These are phyloP conservation scores for Prunus salicina DNA, from an alignment of 306 rosid genomes.

Conservation along the genomic window DNA sequence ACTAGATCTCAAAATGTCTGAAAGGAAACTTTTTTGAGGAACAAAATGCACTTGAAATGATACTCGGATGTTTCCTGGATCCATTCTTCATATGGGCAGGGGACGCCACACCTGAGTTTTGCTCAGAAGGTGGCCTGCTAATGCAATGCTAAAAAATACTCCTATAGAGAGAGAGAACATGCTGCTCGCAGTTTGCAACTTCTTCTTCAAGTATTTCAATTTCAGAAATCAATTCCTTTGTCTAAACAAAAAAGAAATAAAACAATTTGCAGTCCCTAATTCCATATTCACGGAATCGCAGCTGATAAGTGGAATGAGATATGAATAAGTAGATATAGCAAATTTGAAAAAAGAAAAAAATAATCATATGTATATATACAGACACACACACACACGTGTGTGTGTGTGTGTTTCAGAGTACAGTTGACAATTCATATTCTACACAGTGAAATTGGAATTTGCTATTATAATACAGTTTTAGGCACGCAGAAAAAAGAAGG, in stretches of 20 bases:
- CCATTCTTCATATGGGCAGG: slow-evolving; percentile 79
- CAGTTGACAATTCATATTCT: too few species aligned
- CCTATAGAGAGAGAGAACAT: slow-evolving; percentile 74
- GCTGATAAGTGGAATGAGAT: neutral
- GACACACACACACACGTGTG: too few species aligned
- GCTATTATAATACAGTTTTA: too few species aligned
- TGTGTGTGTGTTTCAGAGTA: too few species aligned
- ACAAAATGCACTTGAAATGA: slow-evolving; percentile 91
- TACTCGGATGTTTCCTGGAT: slow-evolving; percentile 84
- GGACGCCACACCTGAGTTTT: slow-evolving; percentile 61
- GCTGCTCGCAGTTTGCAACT: slow-evolving; percentile 86
- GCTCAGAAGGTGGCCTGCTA: slow-evolving; percentile 71
- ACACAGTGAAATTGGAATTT: too few species aligned
- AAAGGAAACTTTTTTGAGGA: slow-evolving; percentile 81
- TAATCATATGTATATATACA: too few species aligned
- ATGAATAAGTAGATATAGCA: neutral
- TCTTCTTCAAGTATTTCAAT: slow-evolving; percentile 95
- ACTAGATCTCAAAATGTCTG: slow-evolving; percentile 64
- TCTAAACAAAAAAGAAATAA: slow-evolving; percentile 35
- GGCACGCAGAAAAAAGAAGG: too few species aligned
- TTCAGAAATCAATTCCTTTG: slow-evolving; percentile 77
- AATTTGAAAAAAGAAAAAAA: neutral
- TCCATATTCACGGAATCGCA: neutral
- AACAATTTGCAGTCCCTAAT: slow-evolving; percentile 13
- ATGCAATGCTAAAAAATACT: slow-evolving; percentile 69